Evolutionary conservation across 495 filamentous ascomycete genomes (phyloP).

Genomic region (Talaromyces adpressus): DNA sequence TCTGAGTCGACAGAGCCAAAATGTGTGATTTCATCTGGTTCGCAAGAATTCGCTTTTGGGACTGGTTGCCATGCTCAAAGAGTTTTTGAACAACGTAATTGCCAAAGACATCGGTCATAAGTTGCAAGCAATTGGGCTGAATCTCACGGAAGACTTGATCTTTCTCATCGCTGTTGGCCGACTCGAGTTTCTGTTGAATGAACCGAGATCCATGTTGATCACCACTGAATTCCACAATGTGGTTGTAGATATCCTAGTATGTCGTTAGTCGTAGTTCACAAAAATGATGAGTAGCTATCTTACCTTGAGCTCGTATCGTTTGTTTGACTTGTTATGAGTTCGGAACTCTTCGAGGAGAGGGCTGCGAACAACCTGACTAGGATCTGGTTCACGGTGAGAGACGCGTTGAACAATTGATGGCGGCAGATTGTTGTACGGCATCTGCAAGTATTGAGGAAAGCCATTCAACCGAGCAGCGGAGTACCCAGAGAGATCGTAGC

Average conservation of each 20-base stretch:
- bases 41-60: constrained; percentile 83
- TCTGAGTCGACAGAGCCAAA: constrained; percentile 70
- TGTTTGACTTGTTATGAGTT: constrained; percentile 65
- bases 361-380: constrained; percentile 60
- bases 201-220: constrained; percentile 95
- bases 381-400: constrained; percentile 57
- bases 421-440: constrained; percentile 28
- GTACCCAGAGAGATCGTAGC: constrained; percentile 34
- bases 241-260: constrained; percentile 72
- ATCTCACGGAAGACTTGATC: constrained; percentile 90
- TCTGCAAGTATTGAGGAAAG: constrained; percentile 28
- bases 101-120: constrained; percentile 96
- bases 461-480: constrained; percentile 30
- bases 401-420: constrained; percentile 38
- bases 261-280: constrained; percentile 8
- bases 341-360: constrained; percentile 74
- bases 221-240: constrained; percentile 91
- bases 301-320: constrained; percentile 79
- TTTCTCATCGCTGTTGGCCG: constrained; percentile 94
- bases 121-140: constrained; percentile 67
- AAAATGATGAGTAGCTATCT: constrained; percentile 4
- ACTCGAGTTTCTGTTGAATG: constrained; percentile 91
- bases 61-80: constrained; percentile 93
- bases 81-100: constrained; percentile 99
- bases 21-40: constrained; percentile 83